Evolutionary conservation across 345 rosid species (phyloP), one percentile per base, ranked within the genome.

Genomic region (Bruguiera gymnorhiza): DNA sequence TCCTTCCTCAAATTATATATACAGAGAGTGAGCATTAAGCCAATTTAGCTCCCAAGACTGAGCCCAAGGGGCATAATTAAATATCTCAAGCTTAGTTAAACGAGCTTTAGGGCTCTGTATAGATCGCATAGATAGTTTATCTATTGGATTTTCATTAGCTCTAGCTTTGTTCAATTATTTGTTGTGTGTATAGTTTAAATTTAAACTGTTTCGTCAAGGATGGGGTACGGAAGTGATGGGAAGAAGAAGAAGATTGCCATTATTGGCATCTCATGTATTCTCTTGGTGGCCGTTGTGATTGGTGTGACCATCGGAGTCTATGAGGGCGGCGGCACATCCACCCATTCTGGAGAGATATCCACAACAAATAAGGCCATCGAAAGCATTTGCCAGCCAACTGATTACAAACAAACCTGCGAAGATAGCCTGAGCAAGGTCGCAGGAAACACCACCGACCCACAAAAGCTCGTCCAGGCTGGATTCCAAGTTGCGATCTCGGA

Each of bases 271-370:
- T 78, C 84, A 27, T 80, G 86, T 3, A 54, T 88, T 56, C 48
- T 88, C 60, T 75, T 93, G 13, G 83, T 93, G 60, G 93, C 89
- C 51, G 80, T 85, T 84, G 86, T 93, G 60, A 85, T 85, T 8
- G 88, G 86, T 0, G 83, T 83, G 51, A 88, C 86, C 0, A 71
- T 87, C 7, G 77, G 83, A 6, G 65, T 80, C 8, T 60, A 68
- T 43, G 70, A 32, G 36, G 48, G 18, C 32, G 6, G 29, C 60
- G 9, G 29, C 26, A 10, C 30, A 13, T 24, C 60, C 6, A 24
- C 60, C 29, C 30, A 31, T 11, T 8, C 13, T 21, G 60, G 18
- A 3, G 30, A 56, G 60, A 62, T 80, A 21, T 27, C 78, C 0
- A 60, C 77, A 1, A 69, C 85, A 5, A 58, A 76, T n/a, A 89